Base-by-base conservation (phyloP, 768 basidiomycete species). In the Rubroboletus pulcherrimus region DNA sequence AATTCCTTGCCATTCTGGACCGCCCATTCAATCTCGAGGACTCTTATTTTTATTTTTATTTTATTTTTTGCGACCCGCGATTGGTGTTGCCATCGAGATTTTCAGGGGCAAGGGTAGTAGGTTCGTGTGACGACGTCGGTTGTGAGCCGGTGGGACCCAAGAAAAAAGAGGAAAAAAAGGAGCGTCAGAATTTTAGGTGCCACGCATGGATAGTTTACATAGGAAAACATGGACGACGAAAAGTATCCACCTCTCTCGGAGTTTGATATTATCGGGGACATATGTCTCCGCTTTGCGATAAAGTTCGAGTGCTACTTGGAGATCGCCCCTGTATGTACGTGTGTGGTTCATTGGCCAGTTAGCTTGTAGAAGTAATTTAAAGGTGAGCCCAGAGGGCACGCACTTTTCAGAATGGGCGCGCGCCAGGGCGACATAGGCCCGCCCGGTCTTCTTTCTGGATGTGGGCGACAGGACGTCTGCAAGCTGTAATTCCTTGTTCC, bases 211-310 rank as follows among this genome's bases (percentile, higher is more conserved):
- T 68, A 81, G 62, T 72, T 78, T 78, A 77, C 78, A 78, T 69
- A 84, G 73, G 67, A 84, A 85, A 68, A 86, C 79, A 71, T 83
- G 75, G 68, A 84, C 71, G 71, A 86, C 73, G 71, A 85, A 86
- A 77, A 82, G 79, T 78, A 85, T 85, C 81, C 80, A 92, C 91
- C 91, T 88, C 78, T 89, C 89, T 81, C 85, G 83, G 47, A 93
- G 78, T 70, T 90, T 92, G 72, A 82, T 70, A 66, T 93, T 93
- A 55, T 91, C 87, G n/a, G 91, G 91, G 46, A 91, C 89, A 61
- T 91, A 92, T 6, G 78, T 78, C 68, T 87, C 86, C 19, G 90
- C 91, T 63, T 89, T 88, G 66, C 85, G 84, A 67, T 92, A 93
- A 15, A 93, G 79, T 52, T 90, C 87, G 38, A 93, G 78, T 3